These are phyloP conservation scores for Xylariaceae sp. DNA, from an alignment of 2,329 filamentous ascomycete species.

Conservation along the genomic window DNA sequence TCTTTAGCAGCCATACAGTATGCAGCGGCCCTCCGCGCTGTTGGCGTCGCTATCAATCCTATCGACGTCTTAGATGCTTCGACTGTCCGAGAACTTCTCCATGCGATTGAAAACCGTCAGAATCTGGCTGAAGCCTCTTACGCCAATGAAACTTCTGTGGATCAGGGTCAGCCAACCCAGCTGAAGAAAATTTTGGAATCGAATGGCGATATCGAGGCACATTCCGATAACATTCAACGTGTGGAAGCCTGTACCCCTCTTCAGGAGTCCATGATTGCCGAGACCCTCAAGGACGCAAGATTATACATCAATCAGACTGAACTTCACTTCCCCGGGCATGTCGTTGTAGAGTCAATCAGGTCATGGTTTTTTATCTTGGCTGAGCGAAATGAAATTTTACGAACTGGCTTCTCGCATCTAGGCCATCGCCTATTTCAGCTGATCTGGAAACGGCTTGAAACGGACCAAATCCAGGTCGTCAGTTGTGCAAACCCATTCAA, in stretches of 20 bases:
- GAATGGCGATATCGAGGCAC: conserved; percentile 10
- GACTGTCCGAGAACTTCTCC: conserved; percentile 38
- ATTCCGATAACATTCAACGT: conserved; percentile 40
- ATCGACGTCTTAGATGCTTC: conserved; percentile 63
- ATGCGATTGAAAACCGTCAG: conserved; percentile 4
- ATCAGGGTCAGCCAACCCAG: background rate
- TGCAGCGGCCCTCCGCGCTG: conserved; percentile 63
- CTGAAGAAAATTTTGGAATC: conserved; percentile 7
- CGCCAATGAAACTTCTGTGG: background rate
- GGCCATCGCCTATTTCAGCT: conserved; percentile 62
- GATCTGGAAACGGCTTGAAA: conserved; percentile 58
- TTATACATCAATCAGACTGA: conserved; percentile 81
- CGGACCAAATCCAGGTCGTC: conserved; percentile 46
- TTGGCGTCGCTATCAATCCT: conserved; percentile 59
- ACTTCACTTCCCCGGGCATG: conserved; percentile 53
- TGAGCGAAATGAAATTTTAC: conserved; percentile 65
- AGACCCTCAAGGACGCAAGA: conserved; percentile 61
- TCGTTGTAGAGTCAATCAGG: conserved; percentile 44
- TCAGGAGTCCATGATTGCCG: conserved; percentile 78
- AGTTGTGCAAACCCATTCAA: conserved; percentile 45
- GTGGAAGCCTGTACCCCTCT: conserved; percentile 70
- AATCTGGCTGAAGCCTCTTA: background rate
- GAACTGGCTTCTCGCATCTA: conserved; percentile 71
- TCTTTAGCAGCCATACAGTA: conserved; percentile 52
- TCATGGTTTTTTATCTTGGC: conserved; percentile 54